A percentile compares a stretch with the other conserved stretches of the same genome.
Evolutionary conservation across 176 grass and related monocot genomes (phyloP).

Genomic region (Pharus latifolius): DNA sequence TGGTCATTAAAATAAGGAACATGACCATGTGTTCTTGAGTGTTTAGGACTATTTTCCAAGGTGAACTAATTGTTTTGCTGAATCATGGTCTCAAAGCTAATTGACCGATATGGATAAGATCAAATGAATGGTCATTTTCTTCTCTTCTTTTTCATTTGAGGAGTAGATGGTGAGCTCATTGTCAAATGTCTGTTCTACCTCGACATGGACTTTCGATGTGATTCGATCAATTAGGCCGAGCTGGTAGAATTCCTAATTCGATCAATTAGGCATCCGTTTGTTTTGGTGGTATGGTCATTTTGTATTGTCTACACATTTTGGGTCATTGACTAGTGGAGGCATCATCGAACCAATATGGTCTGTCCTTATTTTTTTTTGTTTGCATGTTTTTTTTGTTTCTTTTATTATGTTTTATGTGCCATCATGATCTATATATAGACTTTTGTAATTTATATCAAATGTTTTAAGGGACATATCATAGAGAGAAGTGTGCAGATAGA

Average conservation of each 20-base stretch:
- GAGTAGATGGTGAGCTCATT: not conserved
- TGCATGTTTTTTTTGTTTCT: too few species aligned
- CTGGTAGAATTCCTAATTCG: not conserved
- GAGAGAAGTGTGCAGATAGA: too few species aligned
- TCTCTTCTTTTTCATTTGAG: not conserved
- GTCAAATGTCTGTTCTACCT: not conserved
- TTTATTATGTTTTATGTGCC: too few species aligned
- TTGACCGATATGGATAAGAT: not conserved
- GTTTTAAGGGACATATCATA: too few species aligned
- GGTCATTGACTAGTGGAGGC: too few species aligned
- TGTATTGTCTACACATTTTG: not conserved
- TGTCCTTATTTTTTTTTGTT: too few species aligned
- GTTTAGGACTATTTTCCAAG: not conserved
- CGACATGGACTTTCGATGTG: not conserved
- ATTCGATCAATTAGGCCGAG: not conserved
- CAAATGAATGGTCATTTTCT: not conserved
- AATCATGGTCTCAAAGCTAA: not conserved
- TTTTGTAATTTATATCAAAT: too few species aligned
- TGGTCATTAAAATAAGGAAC: not conserved
- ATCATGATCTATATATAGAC: too few species aligned
- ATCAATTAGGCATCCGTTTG: too few species aligned
- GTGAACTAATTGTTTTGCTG: not conserved
- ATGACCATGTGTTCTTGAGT: not conserved
- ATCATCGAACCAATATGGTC: too few species aligned
- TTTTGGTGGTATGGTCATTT: too few species aligned